Evolutionary conservation across 306 rosid genomes (phyloP).

Genomic region (Begonia loranthoides): DNA sequence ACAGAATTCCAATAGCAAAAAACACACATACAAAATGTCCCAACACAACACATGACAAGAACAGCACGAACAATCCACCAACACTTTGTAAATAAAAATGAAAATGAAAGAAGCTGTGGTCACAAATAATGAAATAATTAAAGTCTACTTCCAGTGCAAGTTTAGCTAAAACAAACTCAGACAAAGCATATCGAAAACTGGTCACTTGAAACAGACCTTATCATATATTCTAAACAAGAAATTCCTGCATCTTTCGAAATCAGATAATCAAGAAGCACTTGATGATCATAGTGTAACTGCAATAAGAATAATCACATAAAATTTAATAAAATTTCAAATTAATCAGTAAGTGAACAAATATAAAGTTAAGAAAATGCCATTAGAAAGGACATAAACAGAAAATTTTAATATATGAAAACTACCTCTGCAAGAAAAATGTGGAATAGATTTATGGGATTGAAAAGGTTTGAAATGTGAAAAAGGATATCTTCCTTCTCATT

Average conservation of each 20-base stretch:
- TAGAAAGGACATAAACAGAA: too few species aligned
- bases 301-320: conserved; percentile 13
- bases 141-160: too few species aligned
- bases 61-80: too few species aligned
- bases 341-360: too few species aligned
- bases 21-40: background rate
- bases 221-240: conserved; percentile 69
- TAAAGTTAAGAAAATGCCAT: too few species aligned
- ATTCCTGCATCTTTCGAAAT: conserved; percentile 80
- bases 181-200: background rate
- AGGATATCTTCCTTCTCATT: conserved; percentile 30
- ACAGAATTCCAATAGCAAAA: conserved; percentile 3
- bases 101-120: too few species aligned
- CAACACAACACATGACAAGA: background rate
- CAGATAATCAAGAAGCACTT: conserved; percentile 86
- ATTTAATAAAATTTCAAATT: background rate
- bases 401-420: background rate
- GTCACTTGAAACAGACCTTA: conserved; percentile 30
- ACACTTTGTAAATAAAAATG: too few species aligned
- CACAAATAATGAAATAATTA: too few species aligned
- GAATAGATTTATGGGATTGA: conserved; percentile 57
- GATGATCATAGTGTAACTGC: conserved; percentile 93
- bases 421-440: conserved; percentile 76
- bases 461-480: conserved; percentile 38
- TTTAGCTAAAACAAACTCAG: too few species aligned